Evolutionary conservation across 805 yeast species (phyloP), one percentile per base, ranked within the genome.

Genomic region (Candida oleophila): DNA sequence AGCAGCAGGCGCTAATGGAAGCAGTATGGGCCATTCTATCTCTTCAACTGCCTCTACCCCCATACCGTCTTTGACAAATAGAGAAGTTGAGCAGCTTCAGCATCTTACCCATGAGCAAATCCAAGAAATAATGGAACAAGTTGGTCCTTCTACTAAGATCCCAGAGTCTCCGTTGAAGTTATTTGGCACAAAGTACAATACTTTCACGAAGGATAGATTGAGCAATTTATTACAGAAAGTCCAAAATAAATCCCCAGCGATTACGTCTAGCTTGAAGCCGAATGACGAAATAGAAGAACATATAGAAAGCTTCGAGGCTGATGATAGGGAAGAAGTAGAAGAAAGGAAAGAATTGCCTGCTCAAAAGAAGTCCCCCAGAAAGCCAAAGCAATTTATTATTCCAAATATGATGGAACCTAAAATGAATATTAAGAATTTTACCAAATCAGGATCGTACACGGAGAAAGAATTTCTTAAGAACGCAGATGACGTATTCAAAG

Each of bases 141-240:
- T n/a, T 3, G 19, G 32, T 28, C 16, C 45, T 22, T 3, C 36
- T n/a, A 11, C 43, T 5, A 20, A 54, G n/a, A 58, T 60, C 19
- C 67, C 68, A 1, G 73, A 63, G 14, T 69, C 74, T n/a, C 77
- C 77, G 1, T 59, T 72, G 39, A 72, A 72, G 48, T 55, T 72
- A 14, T 72, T 68, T 48, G 64, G 66, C 5, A 62, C 59, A 41
- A 61, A 69, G 30, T 72, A 72, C 49, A 69, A 72, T 50, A 72
- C 77, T 0, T 72, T 60, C 45, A 72, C 77, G 9, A 68, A 68
- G 43, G 69, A 55, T 37, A 61, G 56, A 42, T 54, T 68, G 22
- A 61, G 47, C 41, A 68, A 62, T 19, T 49, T 68, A 3, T 41
- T 64, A 30, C 53, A 56, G 32, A 60, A 60, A 35, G 47, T 65